phyloP scores from a whole-genome alignment of 192 early-diverging fungal genomes.

The Coemansia sp. region DNA sequence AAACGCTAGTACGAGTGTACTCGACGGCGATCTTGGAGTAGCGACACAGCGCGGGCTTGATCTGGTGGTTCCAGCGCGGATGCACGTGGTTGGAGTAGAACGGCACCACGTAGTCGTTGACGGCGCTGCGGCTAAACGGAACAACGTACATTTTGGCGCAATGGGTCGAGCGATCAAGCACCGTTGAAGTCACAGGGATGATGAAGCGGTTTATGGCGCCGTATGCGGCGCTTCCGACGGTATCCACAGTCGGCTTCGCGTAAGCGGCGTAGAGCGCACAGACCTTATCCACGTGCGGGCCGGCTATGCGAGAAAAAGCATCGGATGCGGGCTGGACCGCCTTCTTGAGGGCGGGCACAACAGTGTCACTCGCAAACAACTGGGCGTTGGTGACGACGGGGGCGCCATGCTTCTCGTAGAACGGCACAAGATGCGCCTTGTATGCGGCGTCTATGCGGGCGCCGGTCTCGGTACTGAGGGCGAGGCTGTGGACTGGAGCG shows the following conservation, averaged over 20 bases:
- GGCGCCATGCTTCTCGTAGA: constrained; percentile 46
- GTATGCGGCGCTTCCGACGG: constrained; percentile 6
- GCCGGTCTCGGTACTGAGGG: constrained; percentile 42
- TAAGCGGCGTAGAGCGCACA: constrained; percentile 16
- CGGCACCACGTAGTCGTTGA: constrained; percentile 36
- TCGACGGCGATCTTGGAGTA: constrained; percentile 27
- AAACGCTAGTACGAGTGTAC: constrained; percentile 34
- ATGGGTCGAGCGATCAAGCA: background rate
- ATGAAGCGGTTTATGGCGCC: constrained; percentile 11
- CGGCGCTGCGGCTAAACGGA: constrained; percentile 26
- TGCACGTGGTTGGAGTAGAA: constrained; percentile 35
- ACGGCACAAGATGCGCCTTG: constrained; percentile 51
- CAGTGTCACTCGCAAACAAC: constrained; percentile 26
- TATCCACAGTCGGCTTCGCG: constrained; percentile 32
- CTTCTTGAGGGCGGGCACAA: constrained; percentile 19
- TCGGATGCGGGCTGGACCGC: constrained; percentile 28
- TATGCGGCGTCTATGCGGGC: constrained; percentile 45
- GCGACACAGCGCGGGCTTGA: constrained; percentile 35
- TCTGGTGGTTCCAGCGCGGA: constrained; percentile 47
- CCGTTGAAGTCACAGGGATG: constrained; percentile 12
- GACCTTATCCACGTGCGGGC: constrained; percentile 26
- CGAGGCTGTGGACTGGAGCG: constrained; percentile 22
- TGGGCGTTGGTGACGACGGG: constrained; percentile 20
- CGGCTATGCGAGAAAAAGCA: constrained; percentile 19
- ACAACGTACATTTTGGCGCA: constrained; percentile 27